These are phyloP conservation scores for Scolecobasidium constrictum DNA, from an alignment of 2,329 filamentous ascomycete genomes.

Conservation along the genomic window DNA sequence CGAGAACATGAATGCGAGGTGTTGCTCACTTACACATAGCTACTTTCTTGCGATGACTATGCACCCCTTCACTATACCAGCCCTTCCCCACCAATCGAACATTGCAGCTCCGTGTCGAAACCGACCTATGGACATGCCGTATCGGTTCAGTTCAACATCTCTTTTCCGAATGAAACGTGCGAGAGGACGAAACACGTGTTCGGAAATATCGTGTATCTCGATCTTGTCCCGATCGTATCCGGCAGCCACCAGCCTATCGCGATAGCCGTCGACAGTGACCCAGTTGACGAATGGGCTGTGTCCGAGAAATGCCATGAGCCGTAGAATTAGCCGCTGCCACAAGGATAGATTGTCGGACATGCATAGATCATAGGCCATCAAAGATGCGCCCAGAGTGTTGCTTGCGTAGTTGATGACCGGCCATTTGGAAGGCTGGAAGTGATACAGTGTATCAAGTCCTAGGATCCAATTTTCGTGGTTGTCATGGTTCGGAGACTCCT, in stretches of 20 bases:
- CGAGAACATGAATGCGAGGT: too few species aligned
- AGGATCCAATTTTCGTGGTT: slow-evolving; percentile 37
- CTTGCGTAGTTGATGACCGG: slow-evolving; percentile 34
- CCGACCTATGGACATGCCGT: slow-evolving; percentile 27
- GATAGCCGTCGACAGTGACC: slow-evolving; percentile 35
- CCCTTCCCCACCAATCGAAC: slow-evolving; percentile 33
- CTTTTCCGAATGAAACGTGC: slow-evolving; percentile 31
- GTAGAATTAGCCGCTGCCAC: slow-evolving; percentile 21
- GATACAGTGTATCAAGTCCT: slow-evolving; percentile 46
- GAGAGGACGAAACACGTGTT: slow-evolving; percentile 41
- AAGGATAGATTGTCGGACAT: slow-evolving; percentile 17
- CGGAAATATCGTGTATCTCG: slow-evolving; percentile 39
- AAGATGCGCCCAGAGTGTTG: slow-evolving; percentile 31
- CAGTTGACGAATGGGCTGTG: slow-evolving; percentile 41
- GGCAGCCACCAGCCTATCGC: slow-evolving; percentile 31
- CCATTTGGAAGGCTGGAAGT: slow-evolving; percentile 42
- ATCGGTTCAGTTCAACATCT: slow-evolving; percentile 21
- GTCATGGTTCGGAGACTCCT: slow-evolving; percentile 6
- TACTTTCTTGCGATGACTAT: slow-evolving; percentile 27
- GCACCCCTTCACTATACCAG: slow-evolving; percentile 26
- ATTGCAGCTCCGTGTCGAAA: slow-evolving; percentile 22
- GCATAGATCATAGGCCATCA: slow-evolving; percentile 47
- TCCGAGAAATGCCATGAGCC: slow-evolving; percentile 35
- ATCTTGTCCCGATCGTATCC: slow-evolving; percentile 37
- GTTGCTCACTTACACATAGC: too few species aligned